Evolutionary conservation across 1,284 basidiomycete species (phyloP).

Genomic region (Naganishia sp.): DNA sequence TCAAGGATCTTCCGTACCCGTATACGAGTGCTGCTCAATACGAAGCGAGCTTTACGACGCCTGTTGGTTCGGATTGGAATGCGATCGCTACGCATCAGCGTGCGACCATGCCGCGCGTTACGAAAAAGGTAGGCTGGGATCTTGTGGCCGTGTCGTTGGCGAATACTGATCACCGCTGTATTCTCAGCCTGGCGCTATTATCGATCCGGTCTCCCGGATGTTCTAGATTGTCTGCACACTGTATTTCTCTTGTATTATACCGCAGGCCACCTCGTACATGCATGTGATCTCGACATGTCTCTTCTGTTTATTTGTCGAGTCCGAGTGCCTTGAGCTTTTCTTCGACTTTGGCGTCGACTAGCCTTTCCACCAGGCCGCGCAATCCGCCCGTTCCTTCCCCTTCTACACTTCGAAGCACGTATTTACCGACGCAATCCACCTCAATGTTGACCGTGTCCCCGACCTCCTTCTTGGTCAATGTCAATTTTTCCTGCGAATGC

Average conservation of each 20-base stretch:
- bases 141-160: neutral
- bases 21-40: slow-evolving; percentile 90
- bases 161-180: neutral
- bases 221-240: slow-evolving; percentile 46
- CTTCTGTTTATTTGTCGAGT: neutral
- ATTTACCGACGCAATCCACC: slow-evolving; percentile 59
- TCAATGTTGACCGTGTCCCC: slow-evolving; percentile 91
- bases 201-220: slow-evolving; percentile 69
- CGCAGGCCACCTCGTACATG: neutral
- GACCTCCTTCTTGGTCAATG: slow-evolving; percentile 71
- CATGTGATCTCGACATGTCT: neutral
- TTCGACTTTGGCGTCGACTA: slow-evolving; percentile 68
- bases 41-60: slow-evolving; percentile 75
- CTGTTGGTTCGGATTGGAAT: slow-evolving; percentile 91
- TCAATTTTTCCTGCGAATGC: slow-evolving; percentile 88
- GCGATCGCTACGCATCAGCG: slow-evolving; percentile 84
- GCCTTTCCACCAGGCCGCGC: slow-evolving; percentile 65
- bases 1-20: slow-evolving; percentile 88
- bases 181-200: slow-evolving; percentile 64
- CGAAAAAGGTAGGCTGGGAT: slow-evolving; percentile 65
- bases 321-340: slow-evolving; percentile 33
- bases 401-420: slow-evolving; percentile 63
- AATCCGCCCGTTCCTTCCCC: slow-evolving; percentile 57
- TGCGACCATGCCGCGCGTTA: slow-evolving; percentile 76
- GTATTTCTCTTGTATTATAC: neutral